A percentile compares a stretch with the other conserved stretches of the same genome.
Evolutionary conservation across 768 basidiomycete genomes (phyloP).

Genomic region (Suillus lakei): DNA sequence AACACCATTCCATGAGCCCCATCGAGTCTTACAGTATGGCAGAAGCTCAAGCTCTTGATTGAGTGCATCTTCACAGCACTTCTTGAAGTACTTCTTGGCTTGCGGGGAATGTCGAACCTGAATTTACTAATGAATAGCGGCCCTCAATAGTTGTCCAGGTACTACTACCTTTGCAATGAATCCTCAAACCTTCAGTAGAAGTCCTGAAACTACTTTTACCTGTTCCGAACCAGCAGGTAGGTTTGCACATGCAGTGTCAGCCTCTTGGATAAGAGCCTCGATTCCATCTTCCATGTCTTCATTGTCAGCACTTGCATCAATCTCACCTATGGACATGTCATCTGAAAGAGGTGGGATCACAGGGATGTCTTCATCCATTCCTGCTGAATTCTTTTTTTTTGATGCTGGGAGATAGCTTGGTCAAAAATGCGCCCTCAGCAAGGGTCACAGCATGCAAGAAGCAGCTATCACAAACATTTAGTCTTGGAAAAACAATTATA

Average conservation of each 20-base stretch:
- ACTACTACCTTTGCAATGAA: not conserved
- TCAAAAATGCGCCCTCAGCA: not conserved
- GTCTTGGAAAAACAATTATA: not conserved
- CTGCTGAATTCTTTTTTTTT: not conserved
- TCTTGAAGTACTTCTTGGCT: not conserved
- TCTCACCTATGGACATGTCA: conserved; percentile 5
- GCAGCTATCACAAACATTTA: not conserved
- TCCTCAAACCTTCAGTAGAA: not conserved
- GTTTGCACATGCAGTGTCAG: no score
- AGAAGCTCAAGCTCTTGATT: not conserved
- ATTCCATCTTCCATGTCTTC: not conserved
- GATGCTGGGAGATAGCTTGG: not conserved
- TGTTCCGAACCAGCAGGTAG: no score
- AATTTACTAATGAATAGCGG: not conserved
- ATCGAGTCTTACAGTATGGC: not conserved
- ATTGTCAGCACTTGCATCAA: not conserved
- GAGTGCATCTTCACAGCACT: not conserved
- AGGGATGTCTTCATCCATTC: no score
- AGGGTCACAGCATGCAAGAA: not conserved
- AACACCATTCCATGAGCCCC: not conserved
- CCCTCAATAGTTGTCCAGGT: not conserved
- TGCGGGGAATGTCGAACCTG: not conserved
- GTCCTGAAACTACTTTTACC: not conserved
- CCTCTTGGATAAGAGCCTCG: not conserved
- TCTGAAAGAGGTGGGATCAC: not conserved